Evolutionary conservation across 2,329 filamentous ascomycete species (phyloP), one percentile per base, ranked within the genome.

Genomic region (Trichoderma oligosporum): DNA sequence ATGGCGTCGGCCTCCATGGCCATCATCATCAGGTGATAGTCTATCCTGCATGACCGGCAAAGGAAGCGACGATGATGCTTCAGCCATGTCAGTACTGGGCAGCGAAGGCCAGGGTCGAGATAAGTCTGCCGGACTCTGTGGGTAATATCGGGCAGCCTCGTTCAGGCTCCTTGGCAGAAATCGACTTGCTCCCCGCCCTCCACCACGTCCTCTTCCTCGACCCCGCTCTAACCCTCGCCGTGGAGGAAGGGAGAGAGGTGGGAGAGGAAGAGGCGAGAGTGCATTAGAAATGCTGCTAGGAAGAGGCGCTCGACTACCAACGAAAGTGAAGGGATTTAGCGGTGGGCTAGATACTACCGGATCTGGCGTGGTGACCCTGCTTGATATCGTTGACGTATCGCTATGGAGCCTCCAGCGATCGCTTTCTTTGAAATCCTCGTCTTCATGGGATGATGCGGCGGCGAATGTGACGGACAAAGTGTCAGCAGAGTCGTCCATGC

Each of bases 351-450:
- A 59, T 27, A 57, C 59, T 29, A 61, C 61, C 7, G 60, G 63
- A 49, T 69, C 65, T 20, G 63, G 67, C 36, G 66, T 68, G 18
- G 68, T 67, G 36, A 61, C 62, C 48, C 64, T 62, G 59, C 68
- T 70, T 6, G 68, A 65, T 24, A 64, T 59, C n/a, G 64, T 63
- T 18, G 68, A 70, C 47, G 64, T 59, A 56, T 68, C 63, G 46
- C 64, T 67, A 18, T 65, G 63, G 20, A 63, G 56, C 35, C 57
- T 62, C 60, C 62, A 68, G 54, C 62, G 61, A 55, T 68, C 65
- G 60, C 67, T 67, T 14, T 62, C 63, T 53, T 61, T 66, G 39
- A 59, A 60, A 42, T 67, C 64, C 29, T 63, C 62, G 24, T 67
- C 64, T 38, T 65, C 67, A 47, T 61, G 69, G 18, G 62, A 62